Conservation (phyloP, 2,329 filamentous ascomycete species). For the Trichoderma harzianum region DNA sequence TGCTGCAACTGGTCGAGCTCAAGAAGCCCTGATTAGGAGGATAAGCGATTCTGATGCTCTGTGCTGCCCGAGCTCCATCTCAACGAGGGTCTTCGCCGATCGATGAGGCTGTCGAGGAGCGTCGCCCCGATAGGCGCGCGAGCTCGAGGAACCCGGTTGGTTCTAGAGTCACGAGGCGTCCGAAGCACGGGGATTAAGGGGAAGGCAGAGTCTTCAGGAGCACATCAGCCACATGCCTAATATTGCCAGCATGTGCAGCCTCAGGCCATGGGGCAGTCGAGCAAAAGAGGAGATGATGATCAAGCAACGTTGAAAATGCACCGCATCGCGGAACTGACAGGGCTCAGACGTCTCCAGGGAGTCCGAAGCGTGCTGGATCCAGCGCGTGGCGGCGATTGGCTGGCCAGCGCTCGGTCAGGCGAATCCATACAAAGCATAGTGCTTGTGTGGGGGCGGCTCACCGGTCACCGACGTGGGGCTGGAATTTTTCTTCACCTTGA, state of each 20-base stretch:
- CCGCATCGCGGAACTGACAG: conserved; percentile 17
- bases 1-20: not conserved
- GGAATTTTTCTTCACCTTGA: conserved; percentile 22
- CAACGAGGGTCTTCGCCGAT: conserved; percentile 10
- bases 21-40: not conserved
- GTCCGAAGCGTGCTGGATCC: conserved; percentile 19
- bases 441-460: conserved; percentile 14
- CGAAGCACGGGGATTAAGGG: not conserved
- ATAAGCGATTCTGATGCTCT: conserved; percentile 8
- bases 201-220: not conserved
- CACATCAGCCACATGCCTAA: conserved; percentile 4
- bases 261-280: conserved; percentile 3
- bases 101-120: conserved; percentile 9
- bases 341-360: conserved; percentile 16
- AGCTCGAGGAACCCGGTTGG: not conserved
- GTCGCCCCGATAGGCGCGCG: conserved; percentile 18
- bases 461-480: conserved; percentile 17
- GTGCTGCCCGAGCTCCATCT: conserved; percentile 20
- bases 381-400: conserved; percentile 20
- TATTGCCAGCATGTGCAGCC: conserved; percentile 9
- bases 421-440: conserved; percentile 8
- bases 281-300: not conserved
- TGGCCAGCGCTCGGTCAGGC: conserved; percentile 17
- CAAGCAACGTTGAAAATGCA: conserved; percentile 12
- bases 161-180: conserved; percentile 7